Conservation (phyloP, 2,329 filamentous ascomycete species). For the Fusarium verrucosum region DNA sequence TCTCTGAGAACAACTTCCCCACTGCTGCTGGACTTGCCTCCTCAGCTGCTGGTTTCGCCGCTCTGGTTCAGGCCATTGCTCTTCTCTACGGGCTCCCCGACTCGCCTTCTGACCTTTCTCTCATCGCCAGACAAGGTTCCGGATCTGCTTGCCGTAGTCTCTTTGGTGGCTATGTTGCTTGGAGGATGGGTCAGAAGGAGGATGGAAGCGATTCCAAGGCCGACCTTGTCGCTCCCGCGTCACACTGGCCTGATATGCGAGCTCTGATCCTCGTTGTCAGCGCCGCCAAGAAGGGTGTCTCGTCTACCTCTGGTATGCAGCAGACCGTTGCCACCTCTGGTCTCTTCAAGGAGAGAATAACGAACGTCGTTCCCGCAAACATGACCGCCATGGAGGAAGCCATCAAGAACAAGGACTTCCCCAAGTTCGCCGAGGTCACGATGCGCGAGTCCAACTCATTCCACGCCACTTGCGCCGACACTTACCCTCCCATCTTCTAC, state of each 20-base stretch:
- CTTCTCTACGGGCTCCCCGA: constrained; percentile 88
- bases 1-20: constrained; percentile 98
- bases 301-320: constrained; percentile 95
- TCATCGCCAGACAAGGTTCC: constrained; percentile 92
- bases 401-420: constrained; percentile 81
- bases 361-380: constrained; percentile 79
- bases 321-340: constrained; percentile 90
- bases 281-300: constrained; percentile 95
- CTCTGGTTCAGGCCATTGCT: constrained; percentile 84
- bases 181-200: constrained; percentile 78
- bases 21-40: constrained; percentile 90
- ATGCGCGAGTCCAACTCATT: constrained; percentile 98
- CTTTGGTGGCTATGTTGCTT: constrained; percentile 96
- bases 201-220: constrained; percentile 91
- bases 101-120: constrained; percentile 81
- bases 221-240: constrained; percentile 85
- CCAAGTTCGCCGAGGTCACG: constrained; percentile 85
- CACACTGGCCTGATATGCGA: constrained; percentile 95
- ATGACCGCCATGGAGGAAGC: constrained; percentile 89
- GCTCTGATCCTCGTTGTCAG: constrained; percentile 91
- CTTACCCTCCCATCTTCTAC: constrained; percentile 97
- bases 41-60: constrained; percentile 75
- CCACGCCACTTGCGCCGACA: constrained; percentile 94
- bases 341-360: constrained; percentile 82
- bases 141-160: constrained; percentile 93